These are phyloP conservation scores for Apophysomyces variabilis DNA, from an alignment of 371 early-diverging fungal species.

Conservation along the genomic window DNA sequence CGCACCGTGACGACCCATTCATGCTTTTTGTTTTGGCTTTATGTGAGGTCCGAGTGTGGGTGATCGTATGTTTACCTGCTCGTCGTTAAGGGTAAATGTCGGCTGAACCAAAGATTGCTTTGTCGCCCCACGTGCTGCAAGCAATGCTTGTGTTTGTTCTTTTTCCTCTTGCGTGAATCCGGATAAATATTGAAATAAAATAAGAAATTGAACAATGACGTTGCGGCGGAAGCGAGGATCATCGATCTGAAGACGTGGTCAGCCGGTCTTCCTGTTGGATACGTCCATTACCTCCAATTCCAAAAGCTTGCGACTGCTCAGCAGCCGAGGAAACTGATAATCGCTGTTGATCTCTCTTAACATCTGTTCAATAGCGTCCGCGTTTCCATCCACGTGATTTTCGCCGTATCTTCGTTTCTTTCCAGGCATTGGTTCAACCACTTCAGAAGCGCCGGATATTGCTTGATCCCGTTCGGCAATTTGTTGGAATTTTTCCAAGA, in stretches of 20 bases:
- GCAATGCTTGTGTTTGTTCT: conserved; percentile 38
- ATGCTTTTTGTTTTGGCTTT: conserved; percentile 11
- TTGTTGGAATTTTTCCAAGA: conserved; percentile 38
- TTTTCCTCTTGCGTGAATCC: conserved; percentile 42
- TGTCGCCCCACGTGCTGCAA: conserved; percentile 36
- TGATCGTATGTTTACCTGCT: conserved; percentile 28
- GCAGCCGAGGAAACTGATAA: conserved; percentile 74
- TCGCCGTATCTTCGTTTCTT: conserved; percentile 24
- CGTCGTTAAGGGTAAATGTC: conserved; percentile 33
- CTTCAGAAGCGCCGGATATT: conserved; percentile 35
- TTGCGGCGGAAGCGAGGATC: conserved; percentile 77
- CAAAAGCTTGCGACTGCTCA: conserved; percentile 74
- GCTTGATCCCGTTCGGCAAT: conserved; percentile 45
- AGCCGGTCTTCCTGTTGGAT: background rate
- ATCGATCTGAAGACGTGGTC: conserved; percentile 44
- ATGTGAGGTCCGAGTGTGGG: background rate
- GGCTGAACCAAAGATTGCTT: conserved; percentile 42
- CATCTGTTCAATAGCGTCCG: conserved; percentile 35
- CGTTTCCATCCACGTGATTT: conserved; percentile 39
- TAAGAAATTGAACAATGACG: conserved; percentile 78
- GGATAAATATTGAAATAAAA: conserved; percentile 70
- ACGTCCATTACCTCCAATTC: conserved; percentile 61
- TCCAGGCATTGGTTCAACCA: conserved; percentile 20
- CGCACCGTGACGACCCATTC: conserved; percentile 37
- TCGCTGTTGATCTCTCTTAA: conserved; percentile 43